A percentile compares a stretch with the other conserved stretches of the same genome.
Conservation (phyloP, 2,329 filamentous ascomycete species). For the Sclerotinia trifoliorum region DNA sequence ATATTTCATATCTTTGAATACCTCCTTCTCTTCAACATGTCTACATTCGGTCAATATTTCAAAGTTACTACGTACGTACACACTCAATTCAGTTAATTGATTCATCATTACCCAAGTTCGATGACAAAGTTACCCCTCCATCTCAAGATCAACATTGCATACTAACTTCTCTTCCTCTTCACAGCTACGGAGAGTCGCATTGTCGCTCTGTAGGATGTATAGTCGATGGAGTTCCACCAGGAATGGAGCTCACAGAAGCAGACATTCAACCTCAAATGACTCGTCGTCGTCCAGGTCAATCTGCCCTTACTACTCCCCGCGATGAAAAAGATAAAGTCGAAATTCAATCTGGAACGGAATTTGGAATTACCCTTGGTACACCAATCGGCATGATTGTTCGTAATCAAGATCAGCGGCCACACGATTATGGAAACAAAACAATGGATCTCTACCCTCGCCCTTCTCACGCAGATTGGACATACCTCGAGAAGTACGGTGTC, state of each 20-base stretch:
- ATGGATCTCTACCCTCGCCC: conserved; percentile 92
- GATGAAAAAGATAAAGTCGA: conserved; percentile 89
- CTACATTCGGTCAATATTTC: conserved; percentile 82
- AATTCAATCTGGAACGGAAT: conserved; percentile 91
- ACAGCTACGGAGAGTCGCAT: conserved; percentile 76
- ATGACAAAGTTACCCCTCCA: conserved; percentile 9
- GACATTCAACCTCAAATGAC: conserved; percentile 96
- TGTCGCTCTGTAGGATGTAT: conserved; percentile 93
- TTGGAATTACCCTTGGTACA: conserved; percentile 84
- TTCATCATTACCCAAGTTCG: not conserved
- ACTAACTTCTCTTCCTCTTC: conserved; percentile 12
- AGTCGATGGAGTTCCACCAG: conserved; percentile 87
- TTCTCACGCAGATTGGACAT: conserved; percentile 94
- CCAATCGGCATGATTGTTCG: conserved; percentile 84
- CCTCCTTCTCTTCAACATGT: conserved; percentile 57
- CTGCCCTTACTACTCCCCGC: conserved; percentile 83
- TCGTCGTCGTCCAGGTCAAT: conserved; percentile 84
- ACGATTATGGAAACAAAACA: conserved; percentile 85
- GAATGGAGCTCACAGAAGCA: conserved; percentile 77
- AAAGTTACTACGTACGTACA: conserved; percentile 66
- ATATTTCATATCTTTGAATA: not conserved
- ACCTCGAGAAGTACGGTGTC: conserved; percentile 94
- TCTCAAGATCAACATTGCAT: conserved; percentile 1
- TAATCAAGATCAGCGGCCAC: conserved; percentile 90
- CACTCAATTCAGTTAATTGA: conserved; percentile 19